Evolutionary conservation across 2,329 filamentous ascomycete genomes (phyloP).

Genomic region (Penicillium sp.): DNA sequence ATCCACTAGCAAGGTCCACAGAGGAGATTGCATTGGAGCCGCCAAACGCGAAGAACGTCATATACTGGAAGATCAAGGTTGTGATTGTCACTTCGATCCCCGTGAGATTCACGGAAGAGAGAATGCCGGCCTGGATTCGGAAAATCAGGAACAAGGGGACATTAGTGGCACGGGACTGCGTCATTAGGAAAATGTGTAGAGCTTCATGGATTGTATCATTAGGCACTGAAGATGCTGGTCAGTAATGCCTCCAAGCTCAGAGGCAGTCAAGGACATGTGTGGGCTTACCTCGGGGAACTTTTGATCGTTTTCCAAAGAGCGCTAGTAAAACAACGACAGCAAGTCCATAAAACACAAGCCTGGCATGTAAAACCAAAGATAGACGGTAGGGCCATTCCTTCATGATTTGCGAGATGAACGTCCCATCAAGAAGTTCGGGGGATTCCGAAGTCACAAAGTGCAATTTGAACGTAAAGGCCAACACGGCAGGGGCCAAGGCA

Average conservation of each 20-base stretch:
- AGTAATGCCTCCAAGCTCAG: conserved; percentile 3
- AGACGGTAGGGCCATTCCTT: conserved; percentile 39
- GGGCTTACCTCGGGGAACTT: conserved; percentile 17
- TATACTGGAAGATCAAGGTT: conserved; percentile 72
- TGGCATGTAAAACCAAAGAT: conserved; percentile 50
- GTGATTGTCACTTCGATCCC: conserved; percentile 64
- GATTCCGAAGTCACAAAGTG: conserved; percentile 84
- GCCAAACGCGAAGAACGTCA: conserved; percentile 84
- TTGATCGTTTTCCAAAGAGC: conserved; percentile 16
- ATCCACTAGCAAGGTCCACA: conserved; percentile 90
- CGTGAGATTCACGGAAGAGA: conserved; percentile 42
- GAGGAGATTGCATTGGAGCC: conserved; percentile 93
- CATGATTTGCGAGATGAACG: conserved; percentile 33
- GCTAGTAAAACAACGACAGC: conserved; percentile 31
- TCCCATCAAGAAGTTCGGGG: conserved; percentile 66
- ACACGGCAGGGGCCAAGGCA: conserved; percentile 46
- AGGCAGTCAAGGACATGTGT: background rate
- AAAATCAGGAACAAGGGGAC: conserved; percentile 81
- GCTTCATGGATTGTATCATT: conserved; percentile 57
- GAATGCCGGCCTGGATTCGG: conserved; percentile 57
- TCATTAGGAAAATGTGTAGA: conserved; percentile 75
- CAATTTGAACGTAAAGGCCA: conserved; percentile 80
- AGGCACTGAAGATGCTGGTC: conserved; percentile 13
- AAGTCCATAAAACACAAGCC: conserved; percentile 51
- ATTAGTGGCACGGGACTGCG: conserved; percentile 81